Percentiles rank a stretch among this genome's conserved stretches.
These are phyloP conservation scores for Irpex sp. DNA, from an alignment of 1,284 basidiomycete genomes.

Conservation along the genomic window DNA sequence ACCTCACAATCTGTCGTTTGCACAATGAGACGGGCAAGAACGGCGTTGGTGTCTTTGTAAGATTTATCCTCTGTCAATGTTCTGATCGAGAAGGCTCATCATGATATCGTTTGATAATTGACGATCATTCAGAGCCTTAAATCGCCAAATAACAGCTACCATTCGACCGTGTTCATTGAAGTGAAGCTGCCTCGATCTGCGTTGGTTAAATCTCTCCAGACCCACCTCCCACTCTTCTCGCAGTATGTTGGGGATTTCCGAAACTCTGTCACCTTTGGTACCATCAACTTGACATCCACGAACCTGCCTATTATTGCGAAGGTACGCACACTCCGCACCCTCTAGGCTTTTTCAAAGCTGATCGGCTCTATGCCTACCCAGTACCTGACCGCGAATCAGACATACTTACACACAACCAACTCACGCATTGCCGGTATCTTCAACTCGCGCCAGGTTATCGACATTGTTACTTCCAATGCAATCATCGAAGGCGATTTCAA, in stretches of 20 bases:
- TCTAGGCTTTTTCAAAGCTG: too few relatives aligned
- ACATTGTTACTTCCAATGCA: conserved; percentile 33
- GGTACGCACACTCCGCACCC: conserved; percentile 24
- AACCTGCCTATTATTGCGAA: conserved; percentile 17
- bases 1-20: conserved; percentile 20
- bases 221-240: conserved; percentile 18
- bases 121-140: too few relatives aligned
- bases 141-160: too few relatives aligned
- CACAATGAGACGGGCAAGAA: conserved; percentile 17
- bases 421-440: conserved; percentile 39
- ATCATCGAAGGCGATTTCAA: conserved; percentile 33
- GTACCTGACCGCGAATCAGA: conserved; percentile 17
- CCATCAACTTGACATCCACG: conserved; percentile 12
- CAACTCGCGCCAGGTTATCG: conserved; percentile 31
- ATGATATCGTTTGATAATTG: too few relatives aligned
- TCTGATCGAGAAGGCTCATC: background rate
- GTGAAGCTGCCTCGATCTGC: too few relatives aligned
- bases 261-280: conserved; percentile 15
- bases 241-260: conserved; percentile 20
- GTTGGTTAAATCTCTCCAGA: conserved; percentile 13
- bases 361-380: too few relatives aligned
- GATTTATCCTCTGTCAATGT: conserved; percentile 2
- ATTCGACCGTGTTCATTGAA: too few relatives aligned
- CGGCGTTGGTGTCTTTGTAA: conserved; percentile 28
- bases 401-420: conserved; percentile 29